Evolutionary conservation across 495 filamentous ascomycete genomes (phyloP).

Genomic region (Neurospora sp.): DNA sequence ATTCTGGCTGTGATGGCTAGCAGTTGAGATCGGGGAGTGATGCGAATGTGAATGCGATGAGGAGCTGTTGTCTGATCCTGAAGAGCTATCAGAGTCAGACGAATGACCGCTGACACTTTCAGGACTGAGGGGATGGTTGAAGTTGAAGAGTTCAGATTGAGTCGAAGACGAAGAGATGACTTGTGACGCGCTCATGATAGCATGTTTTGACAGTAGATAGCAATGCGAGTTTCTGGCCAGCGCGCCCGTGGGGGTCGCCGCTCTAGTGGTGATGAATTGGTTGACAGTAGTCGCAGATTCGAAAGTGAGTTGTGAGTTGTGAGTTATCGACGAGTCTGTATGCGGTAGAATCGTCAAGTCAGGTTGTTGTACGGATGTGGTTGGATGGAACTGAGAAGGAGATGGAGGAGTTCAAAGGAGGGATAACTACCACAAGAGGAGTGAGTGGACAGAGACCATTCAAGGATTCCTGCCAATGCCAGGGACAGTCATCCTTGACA

Average conservation of each 20-base stretch:
- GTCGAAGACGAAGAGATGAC: not conserved
- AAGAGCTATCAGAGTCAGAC: not conserved
- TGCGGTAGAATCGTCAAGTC: not conserved
- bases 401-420: not conserved
- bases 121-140: not conserved
- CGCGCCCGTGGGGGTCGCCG: not conserved
- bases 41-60: not conserved
- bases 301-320: not conserved
- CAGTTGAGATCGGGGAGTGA: not conserved
- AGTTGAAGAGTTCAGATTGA: not conserved
- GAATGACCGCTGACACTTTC: not conserved
- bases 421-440: not conserved
- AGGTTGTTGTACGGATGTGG: not conserved
- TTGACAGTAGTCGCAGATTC: not conserved
- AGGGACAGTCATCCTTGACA: not conserved
- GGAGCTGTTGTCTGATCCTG: not conserved
- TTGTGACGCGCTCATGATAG: not conserved
- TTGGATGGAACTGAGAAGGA: not conserved
- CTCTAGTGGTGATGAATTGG: not conserved
- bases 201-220: not conserved
- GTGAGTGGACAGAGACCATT: not conserved
- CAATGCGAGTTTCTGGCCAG: not conserved
- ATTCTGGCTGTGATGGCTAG: not conserved
- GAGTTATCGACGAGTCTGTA: not conserved
- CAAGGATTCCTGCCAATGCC: not conserved